Percentiles rank a stretch among this genome's conserved stretches.
phyloP scores from a whole-genome alignment of 768 basidiomycete genomes.

The Lactarius sanguifluus region DNA sequence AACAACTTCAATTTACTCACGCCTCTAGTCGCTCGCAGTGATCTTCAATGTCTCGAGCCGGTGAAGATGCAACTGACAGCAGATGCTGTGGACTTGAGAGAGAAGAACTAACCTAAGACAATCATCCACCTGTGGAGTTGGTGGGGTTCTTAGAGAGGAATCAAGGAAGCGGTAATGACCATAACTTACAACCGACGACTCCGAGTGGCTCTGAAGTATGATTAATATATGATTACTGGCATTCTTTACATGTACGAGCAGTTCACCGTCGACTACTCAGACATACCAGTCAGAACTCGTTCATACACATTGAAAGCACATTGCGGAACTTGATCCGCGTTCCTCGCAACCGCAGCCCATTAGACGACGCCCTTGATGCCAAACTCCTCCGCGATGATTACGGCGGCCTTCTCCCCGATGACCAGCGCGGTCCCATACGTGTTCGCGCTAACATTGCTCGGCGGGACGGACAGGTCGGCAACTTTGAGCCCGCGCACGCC shows the following conservation, averaged over 20 bases:
- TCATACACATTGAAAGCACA: neutral
- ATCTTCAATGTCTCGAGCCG: no score
- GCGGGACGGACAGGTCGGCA: constrained; percentile 44
- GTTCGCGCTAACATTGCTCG: constrained; percentile 43
- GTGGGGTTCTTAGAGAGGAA: neutral
- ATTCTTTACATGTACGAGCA: neutral
- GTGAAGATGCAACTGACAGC: no score
- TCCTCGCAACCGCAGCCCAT: neutral
- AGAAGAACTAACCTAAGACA: no score
- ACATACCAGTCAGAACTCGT: neutral
- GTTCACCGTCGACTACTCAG: neutral
- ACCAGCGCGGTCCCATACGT: constrained; percentile 46
- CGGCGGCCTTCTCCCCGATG: constrained; percentile 61
- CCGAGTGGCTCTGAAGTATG: neutral
- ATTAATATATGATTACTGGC: neutral
- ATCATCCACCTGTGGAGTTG: no score
- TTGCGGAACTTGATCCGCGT: neutral
- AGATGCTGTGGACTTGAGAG: no score
- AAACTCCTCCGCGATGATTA: constrained; percentile 56
- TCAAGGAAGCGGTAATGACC: neutral
- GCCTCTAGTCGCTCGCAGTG: no score
- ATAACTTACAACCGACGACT: no score
- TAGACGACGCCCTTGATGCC: constrained; percentile 42
- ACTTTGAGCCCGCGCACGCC: constrained; percentile 58
- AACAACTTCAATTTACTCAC: no score